A percentile compares a stretch with the other conserved stretches of the same genome.
phyloP scores from a whole-genome alignment of 179 eudicot genomes.

The Heliamphora ciliata region DNA sequence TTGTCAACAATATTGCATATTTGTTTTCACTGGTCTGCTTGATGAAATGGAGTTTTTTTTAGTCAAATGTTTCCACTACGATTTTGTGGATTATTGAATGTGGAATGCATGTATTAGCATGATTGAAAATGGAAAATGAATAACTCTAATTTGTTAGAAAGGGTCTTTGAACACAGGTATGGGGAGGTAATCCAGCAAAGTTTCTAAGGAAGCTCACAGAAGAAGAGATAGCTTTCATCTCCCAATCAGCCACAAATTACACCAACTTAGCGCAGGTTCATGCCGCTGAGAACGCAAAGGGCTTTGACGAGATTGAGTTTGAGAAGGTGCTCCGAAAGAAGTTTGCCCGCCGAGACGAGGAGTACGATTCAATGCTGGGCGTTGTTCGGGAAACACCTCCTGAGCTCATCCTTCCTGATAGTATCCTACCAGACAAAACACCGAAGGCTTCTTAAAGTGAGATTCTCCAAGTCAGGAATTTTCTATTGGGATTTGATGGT shows the following conservation, averaged over 20 bases:
- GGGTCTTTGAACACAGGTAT: conserved; percentile 40
- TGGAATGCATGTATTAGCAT: not conserved
- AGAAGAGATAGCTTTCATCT: conserved; percentile 74
- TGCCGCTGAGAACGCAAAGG: conserved; percentile 72
- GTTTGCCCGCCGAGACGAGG: conserved; percentile 51
- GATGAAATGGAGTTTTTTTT: not conserved
- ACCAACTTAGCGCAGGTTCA: conserved; percentile 63
- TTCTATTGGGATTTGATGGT: not conserved
- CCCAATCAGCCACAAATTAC: conserved; percentile 70
- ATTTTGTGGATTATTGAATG: not conserved
- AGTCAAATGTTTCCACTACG: not conserved
- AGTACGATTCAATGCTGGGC: conserved; percentile 57
- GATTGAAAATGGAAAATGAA: not conserved
- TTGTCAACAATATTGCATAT: not conserved
- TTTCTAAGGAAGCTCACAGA: conserved; percentile 76
- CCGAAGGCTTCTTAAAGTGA: conserved; percentile 27
- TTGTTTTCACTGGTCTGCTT: not conserved
- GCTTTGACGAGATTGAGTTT: conserved; percentile 62
- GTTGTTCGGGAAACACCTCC: conserved; percentile 52
- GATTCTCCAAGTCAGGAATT: not conserved
- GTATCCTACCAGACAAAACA: conserved; percentile 36
- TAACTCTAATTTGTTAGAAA: not conserved
- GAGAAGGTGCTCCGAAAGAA: conserved; percentile 67
- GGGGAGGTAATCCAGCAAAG: conserved; percentile 95
- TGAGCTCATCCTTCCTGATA: conserved; percentile 58